phyloP scores from a whole-genome alignment of 1,284 basidiomycete species.

The Tetrapyrgos nigripes region DNA sequence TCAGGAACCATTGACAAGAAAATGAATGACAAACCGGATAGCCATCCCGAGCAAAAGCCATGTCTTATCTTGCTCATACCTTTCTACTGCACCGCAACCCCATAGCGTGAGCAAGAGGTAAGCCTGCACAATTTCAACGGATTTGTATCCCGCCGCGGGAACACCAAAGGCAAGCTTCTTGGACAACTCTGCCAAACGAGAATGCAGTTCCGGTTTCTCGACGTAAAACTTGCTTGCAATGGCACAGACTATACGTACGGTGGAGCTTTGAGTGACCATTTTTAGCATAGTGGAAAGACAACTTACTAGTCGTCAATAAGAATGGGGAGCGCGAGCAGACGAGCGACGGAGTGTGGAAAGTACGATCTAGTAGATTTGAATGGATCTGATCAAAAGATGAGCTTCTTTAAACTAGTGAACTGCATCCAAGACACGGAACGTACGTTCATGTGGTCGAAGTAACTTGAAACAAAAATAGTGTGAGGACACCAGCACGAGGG shows the following conservation, averaged over 20 bases:
- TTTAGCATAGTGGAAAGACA: slow-evolving; percentile 3
- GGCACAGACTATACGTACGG: slow-evolving; percentile 75
- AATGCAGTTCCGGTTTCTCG: slow-evolving; percentile 84
- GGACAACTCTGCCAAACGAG: slow-evolving; percentile 81
- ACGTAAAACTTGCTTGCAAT: slow-evolving; percentile 93
- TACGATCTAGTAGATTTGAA: slow-evolving; percentile 76
- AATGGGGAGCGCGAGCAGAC: slow-evolving; percentile 94
- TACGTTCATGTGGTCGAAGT: slow-evolving; percentile 81
- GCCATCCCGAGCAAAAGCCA: slow-evolving; percentile 92
- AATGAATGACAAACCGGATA: slow-evolving; percentile 57
- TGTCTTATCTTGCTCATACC: slow-evolving; percentile 96
- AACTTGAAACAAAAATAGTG: slow-evolving; percentile 49
- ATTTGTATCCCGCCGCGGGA: slow-evolving; percentile 88
- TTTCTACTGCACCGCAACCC: slow-evolving; percentile 91
- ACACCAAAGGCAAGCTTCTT: slow-evolving; percentile 94
- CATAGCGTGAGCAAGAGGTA: slow-evolving; percentile 85
- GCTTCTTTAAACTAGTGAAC: background rate
- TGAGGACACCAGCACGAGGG: slow-evolving; percentile 17
- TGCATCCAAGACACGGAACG: slow-evolving; percentile 28
- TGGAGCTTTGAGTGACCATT: slow-evolving; percentile 4
- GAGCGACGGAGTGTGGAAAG: slow-evolving; percentile 91
- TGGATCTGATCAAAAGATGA: slow-evolving; percentile 57
- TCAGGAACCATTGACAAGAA: background rate
- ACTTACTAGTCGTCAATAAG: slow-evolving; percentile 88
- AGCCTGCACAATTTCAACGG: slow-evolving; percentile 93